A percentile compares a stretch with the other conserved stretches of the same genome.
Conservation (phyloP, 805 yeast genomes). For the Nakazawaea wyomingensis region DNA sequence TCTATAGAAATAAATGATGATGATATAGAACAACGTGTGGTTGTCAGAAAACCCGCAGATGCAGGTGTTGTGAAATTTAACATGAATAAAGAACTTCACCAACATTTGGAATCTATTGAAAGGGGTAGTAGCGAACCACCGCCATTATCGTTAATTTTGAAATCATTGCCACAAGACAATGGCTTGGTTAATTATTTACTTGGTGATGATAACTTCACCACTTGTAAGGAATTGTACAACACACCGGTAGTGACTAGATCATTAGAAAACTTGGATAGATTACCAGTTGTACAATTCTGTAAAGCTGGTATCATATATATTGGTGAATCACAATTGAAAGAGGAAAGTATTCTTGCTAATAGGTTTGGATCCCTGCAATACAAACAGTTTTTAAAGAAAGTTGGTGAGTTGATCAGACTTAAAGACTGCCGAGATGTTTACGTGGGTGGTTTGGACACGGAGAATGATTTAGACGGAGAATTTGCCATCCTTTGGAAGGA, state of each 20-base stretch:
- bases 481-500: conserved; percentile 70
- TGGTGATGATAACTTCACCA: background rate
- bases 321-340: conserved; percentile 60
- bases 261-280: conserved; percentile 58
- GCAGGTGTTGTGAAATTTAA: background rate
- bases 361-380: conserved; percentile 59
- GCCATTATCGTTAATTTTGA: too few relatives aligned
- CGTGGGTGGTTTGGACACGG: conserved; percentile 78
- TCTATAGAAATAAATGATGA: background rate
- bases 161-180: background rate
- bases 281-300: conserved; percentile 73
- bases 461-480: conserved; percentile 67
- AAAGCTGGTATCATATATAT: conserved; percentile 77
- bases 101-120: too few relatives aligned
- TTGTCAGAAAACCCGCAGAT: background rate
- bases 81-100: too few relatives aligned
- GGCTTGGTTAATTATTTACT: background rate
- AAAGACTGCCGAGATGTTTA: conserved; percentile 48
- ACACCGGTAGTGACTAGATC: conserved; percentile 44
- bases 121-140: background rate
- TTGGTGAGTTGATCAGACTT: conserved; percentile 60
- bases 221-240: conserved; percentile 2
- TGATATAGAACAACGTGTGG: too few relatives aligned
- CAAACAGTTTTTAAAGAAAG: conserved; percentile 47
- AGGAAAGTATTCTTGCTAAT: conserved; percentile 61